Evolutionary conservation across 129 eudicot species (phyloP).

Genomic region (Chrysanthemum makinoi): DNA sequence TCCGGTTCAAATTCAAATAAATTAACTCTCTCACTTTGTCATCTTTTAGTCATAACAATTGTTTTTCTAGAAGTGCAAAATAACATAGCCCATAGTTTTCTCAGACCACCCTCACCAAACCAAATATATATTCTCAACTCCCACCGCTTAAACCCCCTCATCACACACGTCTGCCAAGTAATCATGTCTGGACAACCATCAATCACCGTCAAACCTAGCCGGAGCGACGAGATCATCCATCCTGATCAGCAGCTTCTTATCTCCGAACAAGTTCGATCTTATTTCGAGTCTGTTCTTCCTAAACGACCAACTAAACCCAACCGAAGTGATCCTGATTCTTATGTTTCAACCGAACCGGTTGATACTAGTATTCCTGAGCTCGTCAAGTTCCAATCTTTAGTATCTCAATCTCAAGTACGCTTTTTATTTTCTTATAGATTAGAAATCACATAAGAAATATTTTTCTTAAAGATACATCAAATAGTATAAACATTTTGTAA

Average conservation of each 20-base stretch:
- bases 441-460: no score
- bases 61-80: no score
- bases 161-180: background rate
- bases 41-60: no score
- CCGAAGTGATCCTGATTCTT: slow-evolving; percentile 62
- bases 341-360: background rate
- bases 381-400: slow-evolving; percentile 47
- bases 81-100: no score
- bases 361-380: slow-evolving; percentile 42
- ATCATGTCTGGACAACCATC: slow-evolving; percentile 25
- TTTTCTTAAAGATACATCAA: no score
- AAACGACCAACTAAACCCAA: slow-evolving; percentile 60
- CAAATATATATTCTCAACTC: background rate
- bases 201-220: slow-evolving; percentile 50
- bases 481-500: no score
- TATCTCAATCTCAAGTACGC: slow-evolving; percentile 42
- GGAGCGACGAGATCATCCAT: slow-evolving; percentile 65
- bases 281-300: slow-evolving; percentile 54
- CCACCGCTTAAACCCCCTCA: background rate
- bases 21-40: no score
- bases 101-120: background rate
- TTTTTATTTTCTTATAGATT: background rate
- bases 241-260: slow-evolving; percentile 44
- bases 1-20: no score
- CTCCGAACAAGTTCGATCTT: slow-evolving; percentile 44